Base-by-base conservation (phyloP, 2,329 filamentous ascomycete genomes). In the Proliferodiscus dingleyae region DNA sequence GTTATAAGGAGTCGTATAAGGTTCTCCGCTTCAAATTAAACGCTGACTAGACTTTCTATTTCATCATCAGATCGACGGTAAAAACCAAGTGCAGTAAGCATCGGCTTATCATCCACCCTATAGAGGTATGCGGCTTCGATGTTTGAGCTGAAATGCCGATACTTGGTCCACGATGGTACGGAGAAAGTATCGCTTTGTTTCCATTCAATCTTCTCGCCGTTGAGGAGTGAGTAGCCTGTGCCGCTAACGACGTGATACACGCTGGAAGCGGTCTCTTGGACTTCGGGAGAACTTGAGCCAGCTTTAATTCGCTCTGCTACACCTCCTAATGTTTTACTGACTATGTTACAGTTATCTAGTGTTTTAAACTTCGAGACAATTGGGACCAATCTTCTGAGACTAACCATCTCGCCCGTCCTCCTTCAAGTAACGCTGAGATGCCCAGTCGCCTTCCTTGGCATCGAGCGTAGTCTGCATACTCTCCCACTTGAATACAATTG, bases 171-270 rank as follows among this genome's bases (percentile, higher is more conserved):
- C 0, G 73, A 58, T 0, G 75, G 76, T 10, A 80, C 63, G 49
- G 71, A 75, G 47, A 80, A 79, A 0, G 73, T 79, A 55, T 80
- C 76, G 2, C 73, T 70, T 32, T 65, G 56, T 46, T 70, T 68
- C 75, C 75, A 78, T 0, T 41, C 19, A 21, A 70, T 54, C 3
- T 44, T 59, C 38, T 66, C 50, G 0, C 62, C 68, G 2, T 63
- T 65, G 33, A 78, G 68, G 0, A 52, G 52, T 1, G 66, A 66
- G 18, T 64, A 51, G 0, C 76, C 77, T 0, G 52, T 59, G 0
- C 76, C 76, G 15, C 68, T 60, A 10, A 77, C 60, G 8, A 79
- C 69, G 50, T 80, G 75, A 48, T 75, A 78, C 1, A 80, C 68
- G 0, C 68, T 69, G 0, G 74, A 78, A 0, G 70, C 62, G 0